Base-by-base conservation (phyloP, 805 yeast genomes). In the Schizosaccharomyces japonicus region DNA sequence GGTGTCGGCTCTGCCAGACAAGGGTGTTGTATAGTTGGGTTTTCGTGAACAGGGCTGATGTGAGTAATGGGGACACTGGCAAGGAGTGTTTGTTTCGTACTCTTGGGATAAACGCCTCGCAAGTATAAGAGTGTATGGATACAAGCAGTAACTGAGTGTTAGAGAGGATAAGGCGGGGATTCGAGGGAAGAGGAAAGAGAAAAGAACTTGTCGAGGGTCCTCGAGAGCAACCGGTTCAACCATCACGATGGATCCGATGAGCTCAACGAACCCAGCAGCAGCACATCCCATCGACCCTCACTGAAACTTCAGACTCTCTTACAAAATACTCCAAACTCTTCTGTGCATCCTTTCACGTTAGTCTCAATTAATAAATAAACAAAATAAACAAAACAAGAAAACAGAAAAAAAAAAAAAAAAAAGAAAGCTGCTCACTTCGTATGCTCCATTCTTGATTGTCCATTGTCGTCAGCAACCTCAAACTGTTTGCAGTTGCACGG, bases 61-160 rank as follows among this genome's bases (percentile, higher is more conserved):
- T 11, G 17, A 21, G 17, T 19, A 13, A 8, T 29, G 13, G 13
- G 13, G 7, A 7, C 7, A 29, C 7, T 8, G 23, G 6, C 5
- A 3, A 15, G 23, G 23, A 17, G 4, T 1, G 27, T n/a, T n/a
- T n/a, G n/a, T n/a, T n/a, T 17, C 25, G 13, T 36, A 36, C 42
- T 8, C 23, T 36, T 15, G 0, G 77, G 77, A 53, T 79, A 79
- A 0, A 79, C 59, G 1, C 60, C 56, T 44, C 75, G 66, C 46
- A 68, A 60, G 56, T 70, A 76, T 45, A 77, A 39, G 72, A 72
- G 50, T 76, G 77, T 7, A 72, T 55, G 61, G 70, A 66, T 1
- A 69, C 71, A 2, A 63, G 60, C 10, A 76, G 31, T 42, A 15
- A 15, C 10, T 15, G 3, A 4, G 3, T 32, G 21, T 2, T 32